Base-by-base conservation (phyloP, 1,284 basidiomycete genomes). In the Tilletia caries region DNA sequence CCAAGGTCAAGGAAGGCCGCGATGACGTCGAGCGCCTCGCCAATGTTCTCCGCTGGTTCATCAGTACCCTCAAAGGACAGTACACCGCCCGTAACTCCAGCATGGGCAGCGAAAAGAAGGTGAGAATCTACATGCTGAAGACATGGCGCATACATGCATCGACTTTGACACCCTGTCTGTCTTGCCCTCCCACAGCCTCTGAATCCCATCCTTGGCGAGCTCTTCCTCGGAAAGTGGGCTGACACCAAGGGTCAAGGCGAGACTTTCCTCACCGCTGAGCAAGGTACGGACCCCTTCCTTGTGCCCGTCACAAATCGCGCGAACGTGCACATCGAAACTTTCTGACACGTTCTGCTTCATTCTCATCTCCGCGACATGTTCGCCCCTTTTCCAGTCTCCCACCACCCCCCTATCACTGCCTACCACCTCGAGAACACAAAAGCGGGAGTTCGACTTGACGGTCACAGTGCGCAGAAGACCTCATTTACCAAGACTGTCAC, bases 391-490 rank as follows among this genome's bases (percentile, higher is more conserved):
- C 81, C 83, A 52, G 78, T 80, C 67, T 76, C 79, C 74, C 82
- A 83, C 90, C 69, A 92, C 89, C 67, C 92, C 90, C 80, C 77
- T 44, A 71, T 78, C 75, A 80, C 80, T 60, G 84, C 83, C 27
- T 84, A 84, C 86, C 88, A 89, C 84, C 91, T 98, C 76, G 88
- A 89, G 85, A 98, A 98, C 86, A 86, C 89, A 70, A 83, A 86
- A 60, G 93, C 93, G 79, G 91, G 92, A 1, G 84, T 98, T 68
- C 85, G 87, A 58, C 88, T 97, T 68, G 89, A 89, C 66, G 95
- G 95, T 27, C 93, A 97, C 84, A 94, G 90, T 76, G 95, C 92
- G 8, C 95, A 98, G 85, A 98, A 98, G 89, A 98, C 95, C 6
- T 85, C 85, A 27, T 89, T 89, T 84, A 86, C 86, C 44, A 41